A percentile compares a stretch with the other conserved stretches of the same genome.
phyloP scores from a whole-genome alignment of 2,329 filamentous ascomycete species.

The Fusarium avenaceum region DNA sequence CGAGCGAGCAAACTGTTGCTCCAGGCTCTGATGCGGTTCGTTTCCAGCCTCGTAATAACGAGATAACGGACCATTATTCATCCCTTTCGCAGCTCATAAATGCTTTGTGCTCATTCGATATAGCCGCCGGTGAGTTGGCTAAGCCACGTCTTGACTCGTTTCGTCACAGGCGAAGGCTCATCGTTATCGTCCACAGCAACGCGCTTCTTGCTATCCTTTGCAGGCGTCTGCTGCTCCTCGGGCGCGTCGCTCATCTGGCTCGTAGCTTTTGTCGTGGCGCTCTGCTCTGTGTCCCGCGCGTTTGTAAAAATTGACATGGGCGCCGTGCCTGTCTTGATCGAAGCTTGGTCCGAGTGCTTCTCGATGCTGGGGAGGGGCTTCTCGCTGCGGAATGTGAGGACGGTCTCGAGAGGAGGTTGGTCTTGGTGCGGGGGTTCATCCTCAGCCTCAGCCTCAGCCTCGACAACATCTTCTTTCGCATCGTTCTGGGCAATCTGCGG shows the following conservation, averaged over 20 bases:
- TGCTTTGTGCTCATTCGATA: slow-evolving; percentile 1
- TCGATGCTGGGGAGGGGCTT: slow-evolving; percentile 10
- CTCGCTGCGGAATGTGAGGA: neutral
- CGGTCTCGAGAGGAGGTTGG: neutral
- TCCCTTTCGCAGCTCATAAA: neutral
- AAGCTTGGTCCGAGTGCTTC: slow-evolving; percentile 4
- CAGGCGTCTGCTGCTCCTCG: slow-evolving; percentile 3
- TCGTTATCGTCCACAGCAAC: slow-evolving; percentile 11
- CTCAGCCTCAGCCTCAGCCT: neutral
- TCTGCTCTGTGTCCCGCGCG: slow-evolving; percentile 9
- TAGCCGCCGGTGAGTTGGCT: slow-evolving; percentile 18
- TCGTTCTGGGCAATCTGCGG: neutral
- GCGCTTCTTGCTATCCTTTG: slow-evolving; percentile 10
- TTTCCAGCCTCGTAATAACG: neutral
- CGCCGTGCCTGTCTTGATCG: neutral
- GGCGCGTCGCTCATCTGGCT: slow-evolving; percentile 9
- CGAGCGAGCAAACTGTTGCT: neutral
- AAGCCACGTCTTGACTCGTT: slow-evolving; percentile 21
- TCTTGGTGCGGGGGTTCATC: neutral
- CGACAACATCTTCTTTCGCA: neutral
- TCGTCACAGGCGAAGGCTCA: slow-evolving; percentile 21
- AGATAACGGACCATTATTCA: neutral
- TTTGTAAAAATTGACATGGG: neutral
- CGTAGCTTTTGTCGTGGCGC: slow-evolving; percentile 18
- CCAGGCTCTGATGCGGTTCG: neutral